phyloP scores from a whole-genome alignment of 1,284 basidiomycete species.

The Austroboletus niveus region DNA sequence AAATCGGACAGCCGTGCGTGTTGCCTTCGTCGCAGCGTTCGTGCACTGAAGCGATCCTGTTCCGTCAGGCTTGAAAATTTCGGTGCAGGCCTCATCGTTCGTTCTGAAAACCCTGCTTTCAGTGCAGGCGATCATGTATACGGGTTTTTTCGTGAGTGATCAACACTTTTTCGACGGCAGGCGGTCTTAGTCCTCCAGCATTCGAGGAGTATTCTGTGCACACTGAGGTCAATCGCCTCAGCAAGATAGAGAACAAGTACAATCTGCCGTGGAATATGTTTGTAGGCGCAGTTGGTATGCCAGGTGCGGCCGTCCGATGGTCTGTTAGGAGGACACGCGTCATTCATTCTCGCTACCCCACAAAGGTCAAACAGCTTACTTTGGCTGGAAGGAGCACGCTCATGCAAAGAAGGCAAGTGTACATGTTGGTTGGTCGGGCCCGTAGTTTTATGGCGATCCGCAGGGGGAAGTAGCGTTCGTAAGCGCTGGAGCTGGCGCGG shows the following conservation, averaged over 20 bases:
- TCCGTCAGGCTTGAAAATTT: too few relatives aligned
- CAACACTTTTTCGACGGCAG: too few relatives aligned
- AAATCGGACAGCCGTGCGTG: constrained; percentile 13
- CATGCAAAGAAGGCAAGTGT: constrained; percentile 17
- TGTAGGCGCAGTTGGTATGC: constrained; percentile 15
- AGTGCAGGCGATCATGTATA: constrained; percentile 14
- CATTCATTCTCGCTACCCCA: too few relatives aligned
- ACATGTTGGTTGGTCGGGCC: too few relatives aligned
- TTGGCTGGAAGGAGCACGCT: constrained; percentile 22
- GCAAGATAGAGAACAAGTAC: constrained; percentile 18
- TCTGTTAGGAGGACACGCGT: too few relatives aligned
- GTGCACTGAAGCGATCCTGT: constrained; percentile 3
- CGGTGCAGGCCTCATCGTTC: constrained; percentile 14
- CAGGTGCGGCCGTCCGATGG: constrained; percentile 7
- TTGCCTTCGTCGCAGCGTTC: background rate
- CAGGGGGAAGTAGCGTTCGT: constrained; percentile 21
- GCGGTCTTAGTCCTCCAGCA: background rate
- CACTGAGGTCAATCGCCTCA: background rate
- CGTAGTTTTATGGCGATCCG: background rate
- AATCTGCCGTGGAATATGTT: constrained; percentile 18
- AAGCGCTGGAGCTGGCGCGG: constrained; percentile 17
- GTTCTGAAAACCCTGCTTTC: constrained; percentile 16
- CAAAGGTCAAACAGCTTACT: constrained; percentile 20
- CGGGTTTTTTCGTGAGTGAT: constrained; percentile 11
- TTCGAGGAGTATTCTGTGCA: constrained; percentile 20